A percentile compares a stretch with the other conserved stretches of the same genome.
Conservation (phyloP, 225 moss, liverwort and hornwort species). For the Polytrichum formosum region DNA sequence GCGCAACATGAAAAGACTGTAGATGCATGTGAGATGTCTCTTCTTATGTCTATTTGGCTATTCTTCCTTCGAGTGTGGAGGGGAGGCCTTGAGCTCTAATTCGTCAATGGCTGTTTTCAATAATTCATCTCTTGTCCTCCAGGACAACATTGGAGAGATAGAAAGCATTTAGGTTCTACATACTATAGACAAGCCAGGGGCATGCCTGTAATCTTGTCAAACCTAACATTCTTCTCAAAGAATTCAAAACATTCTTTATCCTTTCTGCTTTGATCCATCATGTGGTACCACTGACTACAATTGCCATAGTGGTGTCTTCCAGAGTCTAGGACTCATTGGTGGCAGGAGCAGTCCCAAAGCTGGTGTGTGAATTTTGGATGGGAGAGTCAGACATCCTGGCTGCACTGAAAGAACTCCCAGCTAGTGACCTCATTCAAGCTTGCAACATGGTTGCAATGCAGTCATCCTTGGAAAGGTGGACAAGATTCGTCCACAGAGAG, state of each 20-base stretch:
- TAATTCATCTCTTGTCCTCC: slow-evolving; percentile 34
- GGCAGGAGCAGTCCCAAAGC: slow-evolving; percentile 70
- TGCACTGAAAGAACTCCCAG: slow-evolving; percentile 61
- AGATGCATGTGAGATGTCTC: slow-evolving; percentile 36
- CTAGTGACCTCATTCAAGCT: slow-evolving; percentile 67
- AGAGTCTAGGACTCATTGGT: slow-evolving; percentile 55
- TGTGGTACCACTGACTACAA: slow-evolving; percentile 48
- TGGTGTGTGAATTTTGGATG: slow-evolving; percentile 62
- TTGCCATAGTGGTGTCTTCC: slow-evolving; percentile 31
- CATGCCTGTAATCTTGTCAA: slow-evolving; percentile 39
- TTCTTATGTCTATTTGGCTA: slow-evolving; percentile 13
- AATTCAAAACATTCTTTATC: slow-evolving; percentile 54
- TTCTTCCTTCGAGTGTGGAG: slow-evolving; percentile 8
- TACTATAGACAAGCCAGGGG: slow-evolving; percentile 36
- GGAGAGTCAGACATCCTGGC: slow-evolving; percentile 50
- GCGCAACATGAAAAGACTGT: slow-evolving; percentile 71
- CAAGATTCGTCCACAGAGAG: slow-evolving; percentile 99
- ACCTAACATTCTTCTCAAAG: slow-evolving; percentile 31
- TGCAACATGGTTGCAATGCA: slow-evolving; percentile 84
- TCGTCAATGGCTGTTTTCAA: slow-evolving; percentile 27
- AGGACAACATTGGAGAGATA: slow-evolving; percentile 23
- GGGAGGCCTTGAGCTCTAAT: slow-evolving; percentile 9
- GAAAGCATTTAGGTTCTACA: slow-evolving; percentile 39
- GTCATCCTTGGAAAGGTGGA: slow-evolving; percentile 97
- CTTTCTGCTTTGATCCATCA: slow-evolving; percentile 38